Percentiles rank a stretch among this genome's conserved stretches.
phyloP scores from a whole-genome alignment of 805 yeast species.

The Komagataella pastoris region DNA sequence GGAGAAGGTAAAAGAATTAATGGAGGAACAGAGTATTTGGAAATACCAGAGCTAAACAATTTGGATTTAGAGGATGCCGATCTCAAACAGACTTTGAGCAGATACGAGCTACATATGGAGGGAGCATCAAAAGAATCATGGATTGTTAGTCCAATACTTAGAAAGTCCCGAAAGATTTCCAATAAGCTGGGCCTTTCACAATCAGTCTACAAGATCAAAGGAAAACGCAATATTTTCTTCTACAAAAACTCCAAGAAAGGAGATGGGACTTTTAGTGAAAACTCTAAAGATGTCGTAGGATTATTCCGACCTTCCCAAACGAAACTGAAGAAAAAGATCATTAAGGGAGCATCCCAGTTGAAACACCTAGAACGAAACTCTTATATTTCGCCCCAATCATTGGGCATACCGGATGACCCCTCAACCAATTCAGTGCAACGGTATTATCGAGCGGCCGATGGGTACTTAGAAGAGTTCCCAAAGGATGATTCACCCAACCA shows the following conservation, averaged over 20 bases:
- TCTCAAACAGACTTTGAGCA: slow-evolving; percentile 2
- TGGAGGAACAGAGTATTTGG: slow-evolving; percentile 1
- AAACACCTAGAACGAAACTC: background rate
- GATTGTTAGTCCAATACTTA: slow-evolving; percentile 33
- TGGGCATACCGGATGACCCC: background rate
- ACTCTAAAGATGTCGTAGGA: slow-evolving; percentile 16
- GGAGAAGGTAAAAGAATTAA: background rate
- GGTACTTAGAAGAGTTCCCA: slow-evolving; percentile 32
- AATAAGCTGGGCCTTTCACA: slow-evolving; percentile 4
- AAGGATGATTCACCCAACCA: slow-evolving; percentile 51
- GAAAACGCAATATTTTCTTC: slow-evolving; percentile 10
- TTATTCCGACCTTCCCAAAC: slow-evolving; percentile 27
- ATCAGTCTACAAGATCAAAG: slow-evolving; percentile 7
- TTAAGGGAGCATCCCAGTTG: slow-evolving; percentile 9
- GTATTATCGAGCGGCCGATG: slow-evolving; percentile 40
- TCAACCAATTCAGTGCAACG: slow-evolving; percentile 1
- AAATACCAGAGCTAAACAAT: slow-evolving; percentile 8
- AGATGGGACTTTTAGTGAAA: slow-evolving; percentile 1
- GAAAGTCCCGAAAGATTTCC: slow-evolving; percentile 16
- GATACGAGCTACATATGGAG: slow-evolving; percentile 17
- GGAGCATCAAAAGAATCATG: slow-evolving; percentile 11
- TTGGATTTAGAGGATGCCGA: slow-evolving; percentile 3
- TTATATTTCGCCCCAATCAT: background rate
- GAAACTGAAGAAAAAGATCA: slow-evolving; percentile 22
- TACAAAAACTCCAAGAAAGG: slow-evolving; percentile 2